phyloP scores from a whole-genome alignment of 2,329 filamentous ascomycete genomes.

The Beauveria scarabaeidicola region DNA sequence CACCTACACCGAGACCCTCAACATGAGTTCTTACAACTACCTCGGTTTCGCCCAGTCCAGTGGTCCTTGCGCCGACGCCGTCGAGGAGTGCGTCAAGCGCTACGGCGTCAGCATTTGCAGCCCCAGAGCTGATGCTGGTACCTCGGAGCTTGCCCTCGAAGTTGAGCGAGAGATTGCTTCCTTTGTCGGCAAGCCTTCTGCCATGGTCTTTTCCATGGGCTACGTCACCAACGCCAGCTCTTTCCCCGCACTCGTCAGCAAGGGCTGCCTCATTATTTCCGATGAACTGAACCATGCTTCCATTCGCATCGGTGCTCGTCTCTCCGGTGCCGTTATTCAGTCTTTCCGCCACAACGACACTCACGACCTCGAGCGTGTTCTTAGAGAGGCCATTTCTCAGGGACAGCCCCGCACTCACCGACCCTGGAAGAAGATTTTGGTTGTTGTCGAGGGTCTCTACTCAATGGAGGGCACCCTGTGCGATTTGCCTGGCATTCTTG shows the following conservation, averaged over 20 bases:
- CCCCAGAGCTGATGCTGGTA: conserved; percentile 75
- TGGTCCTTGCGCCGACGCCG: conserved; percentile 87
- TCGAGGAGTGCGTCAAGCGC: conserved; percentile 75
- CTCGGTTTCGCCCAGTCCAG: conserved; percentile 97
- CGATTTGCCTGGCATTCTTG: conserved; percentile 83
- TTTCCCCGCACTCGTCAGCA: conserved; percentile 86
- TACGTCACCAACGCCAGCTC: conserved; percentile 92
- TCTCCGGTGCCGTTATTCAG: conserved; percentile 88
- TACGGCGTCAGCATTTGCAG: conserved; percentile 80
- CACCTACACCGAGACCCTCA: conserved; percentile 86
- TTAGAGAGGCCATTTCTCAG: conserved; percentile 90
- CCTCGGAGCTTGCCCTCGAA: conserved; percentile 77
- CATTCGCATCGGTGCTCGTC: conserved; percentile 87
- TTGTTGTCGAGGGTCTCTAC: conserved; percentile 94
- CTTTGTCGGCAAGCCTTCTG: conserved; percentile 88
- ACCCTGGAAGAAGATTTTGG: conserved; percentile 97
- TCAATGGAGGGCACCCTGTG: conserved; percentile 99
- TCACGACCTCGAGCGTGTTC: conserved; percentile 70
- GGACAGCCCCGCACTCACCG: conserved; percentile 97
- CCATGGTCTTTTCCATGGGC: conserved; percentile 98
- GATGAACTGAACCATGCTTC: conserved; percentile 98
- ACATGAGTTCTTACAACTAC: conserved; percentile 99
- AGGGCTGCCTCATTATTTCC: conserved; percentile 89
- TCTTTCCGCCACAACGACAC: conserved; percentile 99
- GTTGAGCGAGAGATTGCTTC: conserved; percentile 82